Percentiles rank a stretch among this genome's conserved stretches.
Conservation (phyloP, 495 filamentous ascomycete species). For the Penicillium ucsense region DNA sequence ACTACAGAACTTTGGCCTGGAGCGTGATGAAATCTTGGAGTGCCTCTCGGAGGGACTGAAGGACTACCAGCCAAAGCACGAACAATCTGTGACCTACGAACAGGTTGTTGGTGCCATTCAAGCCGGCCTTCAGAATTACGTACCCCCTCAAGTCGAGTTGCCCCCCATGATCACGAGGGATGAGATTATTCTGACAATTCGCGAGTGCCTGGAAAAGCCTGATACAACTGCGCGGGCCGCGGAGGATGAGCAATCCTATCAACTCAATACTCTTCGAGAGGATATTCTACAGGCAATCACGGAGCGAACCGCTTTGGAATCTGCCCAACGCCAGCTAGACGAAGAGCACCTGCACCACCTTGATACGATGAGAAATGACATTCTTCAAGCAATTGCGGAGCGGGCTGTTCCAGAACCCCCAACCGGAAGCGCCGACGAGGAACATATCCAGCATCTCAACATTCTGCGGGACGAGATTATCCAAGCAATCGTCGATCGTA, state of each 20-base stretch:
- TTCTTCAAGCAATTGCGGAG: slow-evolving; percentile 35
- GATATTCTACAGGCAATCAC: slow-evolving; percentile 41
- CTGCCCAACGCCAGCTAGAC: slow-evolving; percentile 7
- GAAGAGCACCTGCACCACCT: slow-evolving; percentile 14
- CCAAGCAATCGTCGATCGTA: slow-evolving; percentile 27
- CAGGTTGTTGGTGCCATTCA: slow-evolving; percentile 77
- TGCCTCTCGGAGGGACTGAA: slow-evolving; percentile 76
- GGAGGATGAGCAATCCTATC: slow-evolving; percentile 14
- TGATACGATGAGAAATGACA: slow-evolving; percentile 18
- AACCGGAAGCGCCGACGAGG: slow-evolving; percentile 7
- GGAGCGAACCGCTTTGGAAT: slow-evolving; percentile 1
- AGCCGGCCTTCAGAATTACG: slow-evolving; percentile 68
- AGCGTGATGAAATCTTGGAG: slow-evolving; percentile 77
- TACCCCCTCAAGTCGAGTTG: slow-evolving; percentile 56
- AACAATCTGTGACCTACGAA: slow-evolving; percentile 55
- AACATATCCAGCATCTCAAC: slow-evolving; percentile 2
- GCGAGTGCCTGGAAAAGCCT: slow-evolving; percentile 46
- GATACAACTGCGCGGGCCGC: neutral
- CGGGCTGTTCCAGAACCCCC: neutral
- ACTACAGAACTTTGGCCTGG: slow-evolving; percentile 77
- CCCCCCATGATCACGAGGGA: slow-evolving; percentile 57
- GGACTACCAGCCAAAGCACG: slow-evolving; percentile 53
- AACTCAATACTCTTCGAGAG: slow-evolving; percentile 15
- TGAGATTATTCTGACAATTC: slow-evolving; percentile 5
- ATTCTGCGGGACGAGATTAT: slow-evolving; percentile 29